Percentiles rank a stretch among this genome's conserved stretches.
phyloP scores from a whole-genome alignment of 495 filamentous ascomycete species.

The Astrothelium macrocarpum region DNA sequence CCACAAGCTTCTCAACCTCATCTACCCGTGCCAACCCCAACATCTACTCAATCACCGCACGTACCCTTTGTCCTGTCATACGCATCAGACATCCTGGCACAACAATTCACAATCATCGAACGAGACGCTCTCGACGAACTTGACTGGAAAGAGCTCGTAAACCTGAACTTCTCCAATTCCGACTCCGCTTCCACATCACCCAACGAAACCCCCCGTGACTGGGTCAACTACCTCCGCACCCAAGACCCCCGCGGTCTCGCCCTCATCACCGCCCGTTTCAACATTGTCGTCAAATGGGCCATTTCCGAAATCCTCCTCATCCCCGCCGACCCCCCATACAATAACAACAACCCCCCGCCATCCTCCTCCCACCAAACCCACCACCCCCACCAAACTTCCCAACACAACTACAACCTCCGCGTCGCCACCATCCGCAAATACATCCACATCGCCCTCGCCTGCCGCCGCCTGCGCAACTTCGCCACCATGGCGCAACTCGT shows the following conservation, averaged over 20 bases:
- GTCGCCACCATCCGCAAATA: constrained; percentile 78
- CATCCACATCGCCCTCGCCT: constrained; percentile 84
- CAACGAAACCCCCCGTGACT: constrained; percentile 66
- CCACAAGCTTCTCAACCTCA: background rate
- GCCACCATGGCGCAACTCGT: constrained; percentile 94
- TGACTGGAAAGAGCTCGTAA: constrained; percentile 94
- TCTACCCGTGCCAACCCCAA: constrained; percentile 6
- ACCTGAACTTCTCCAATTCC: constrained; percentile 65
- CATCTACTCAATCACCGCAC: constrained; percentile 40
- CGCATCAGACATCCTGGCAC: constrained; percentile 78
- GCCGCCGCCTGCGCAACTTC: constrained; percentile 80
- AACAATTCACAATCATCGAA: constrained; percentile 93
- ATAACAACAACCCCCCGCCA: background rate
- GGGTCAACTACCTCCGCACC: constrained; percentile 87
- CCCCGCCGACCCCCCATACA: background rate
- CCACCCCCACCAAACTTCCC: background rate
- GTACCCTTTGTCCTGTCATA: constrained; percentile 88
- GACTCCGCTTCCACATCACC: constrained; percentile 33
- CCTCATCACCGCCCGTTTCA: constrained; percentile 92
- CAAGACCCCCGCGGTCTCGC: constrained; percentile 80
- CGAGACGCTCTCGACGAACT: constrained; percentile 93
- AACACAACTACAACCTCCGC: background rate
- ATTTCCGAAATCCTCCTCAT: constrained; percentile 82
- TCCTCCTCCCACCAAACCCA: background rate
- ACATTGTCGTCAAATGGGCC: constrained; percentile 95